A percentile compares a stretch with the other conserved stretches of the same genome.
These are phyloP conservation scores for Diplotaxis tenuifolia DNA, from an alignment of 345 rosid species.

Conservation along the genomic window DNA sequence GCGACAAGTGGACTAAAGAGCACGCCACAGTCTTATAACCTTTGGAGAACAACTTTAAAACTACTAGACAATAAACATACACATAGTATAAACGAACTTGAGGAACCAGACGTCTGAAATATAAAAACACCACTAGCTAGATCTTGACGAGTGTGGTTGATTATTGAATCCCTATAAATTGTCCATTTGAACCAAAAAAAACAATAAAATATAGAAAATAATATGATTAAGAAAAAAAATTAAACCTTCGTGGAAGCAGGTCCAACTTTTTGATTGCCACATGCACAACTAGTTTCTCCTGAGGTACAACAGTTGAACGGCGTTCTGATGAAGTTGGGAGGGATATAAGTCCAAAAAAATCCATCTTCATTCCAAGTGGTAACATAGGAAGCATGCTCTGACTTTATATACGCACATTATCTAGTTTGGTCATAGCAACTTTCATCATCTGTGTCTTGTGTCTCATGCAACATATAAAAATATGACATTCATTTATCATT, in stretches of 20 bases:
- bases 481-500: neutral
- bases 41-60: neutral
- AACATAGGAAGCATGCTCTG: neutral
- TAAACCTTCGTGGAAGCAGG: no score
- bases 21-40: neutral
- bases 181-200: no score
- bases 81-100: neutral
- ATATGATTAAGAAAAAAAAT: no score
- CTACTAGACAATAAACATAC: neutral
- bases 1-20: neutral
- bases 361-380: constrained; percentile 16
- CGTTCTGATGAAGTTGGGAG: no score
- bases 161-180: constrained; percentile 3
- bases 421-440: neutral
- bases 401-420: neutral
- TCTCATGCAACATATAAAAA: neutral
- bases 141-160: neutral
- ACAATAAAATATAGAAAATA: no score
- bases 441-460: neutral
- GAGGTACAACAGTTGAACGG: no score
- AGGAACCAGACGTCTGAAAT: no score
- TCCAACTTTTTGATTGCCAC: no score
- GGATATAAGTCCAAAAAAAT: neutral
- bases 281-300: no score
- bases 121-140: neutral